phyloP scores from a whole-genome alignment of 148 eudicot genomes.

The Rhododendron griersonianum region DNA sequence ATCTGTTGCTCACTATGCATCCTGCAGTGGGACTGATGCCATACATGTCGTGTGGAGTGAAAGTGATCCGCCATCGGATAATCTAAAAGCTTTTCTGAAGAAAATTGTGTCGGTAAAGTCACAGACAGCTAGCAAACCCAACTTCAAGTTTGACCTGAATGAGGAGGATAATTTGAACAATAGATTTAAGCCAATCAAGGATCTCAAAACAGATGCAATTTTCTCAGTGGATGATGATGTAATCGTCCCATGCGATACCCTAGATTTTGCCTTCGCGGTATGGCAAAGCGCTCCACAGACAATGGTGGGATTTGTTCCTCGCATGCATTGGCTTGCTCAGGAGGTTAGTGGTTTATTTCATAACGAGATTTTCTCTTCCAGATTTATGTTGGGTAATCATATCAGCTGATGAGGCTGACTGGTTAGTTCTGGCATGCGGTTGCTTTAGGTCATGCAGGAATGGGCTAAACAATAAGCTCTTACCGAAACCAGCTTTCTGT shows the following conservation, averaged over 20 bases:
- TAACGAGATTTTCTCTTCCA: background rate
- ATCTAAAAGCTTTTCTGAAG: conserved; percentile 39
- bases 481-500: background rate
- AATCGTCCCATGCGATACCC: conserved; percentile 53
- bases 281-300: conserved; percentile 77
- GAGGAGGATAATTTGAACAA: conserved; percentile 66
- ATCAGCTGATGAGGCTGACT: background rate
- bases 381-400: background rate
- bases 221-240: conserved; percentile 82
- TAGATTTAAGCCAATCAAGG: conserved; percentile 59
- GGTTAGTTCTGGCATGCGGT: background rate
- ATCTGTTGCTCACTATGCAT: conserved; percentile 71
- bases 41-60: conserved; percentile 87
- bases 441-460: background rate
- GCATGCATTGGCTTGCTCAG: conserved; percentile 58
- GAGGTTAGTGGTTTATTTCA: conserved; percentile 34
- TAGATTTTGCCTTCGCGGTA: conserved; percentile 71
- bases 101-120: conserved; percentile 43
- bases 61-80: conserved; percentile 51
- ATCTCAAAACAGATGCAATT: conserved; percentile 58
- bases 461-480: background rate
- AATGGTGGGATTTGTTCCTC: conserved; percentile 84
- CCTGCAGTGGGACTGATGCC: conserved; percentile 63
- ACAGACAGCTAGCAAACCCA: conserved; percentile 36
- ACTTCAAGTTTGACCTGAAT: conserved; percentile 58